These are phyloP conservation scores for Parachlorella kessleri DNA, from an alignment of 139 green algal genomes.

Conservation along the genomic window DNA sequence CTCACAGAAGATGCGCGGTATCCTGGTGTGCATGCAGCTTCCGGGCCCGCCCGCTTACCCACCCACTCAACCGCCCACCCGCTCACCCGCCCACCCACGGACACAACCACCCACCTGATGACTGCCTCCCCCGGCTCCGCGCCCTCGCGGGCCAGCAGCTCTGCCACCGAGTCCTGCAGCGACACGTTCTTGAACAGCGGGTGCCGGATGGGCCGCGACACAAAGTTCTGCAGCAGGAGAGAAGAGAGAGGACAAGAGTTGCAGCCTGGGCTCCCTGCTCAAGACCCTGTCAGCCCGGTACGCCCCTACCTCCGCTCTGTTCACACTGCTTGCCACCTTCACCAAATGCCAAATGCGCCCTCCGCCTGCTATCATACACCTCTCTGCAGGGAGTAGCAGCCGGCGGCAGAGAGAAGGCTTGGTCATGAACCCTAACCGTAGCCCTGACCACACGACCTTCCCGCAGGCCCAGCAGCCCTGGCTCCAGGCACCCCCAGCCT, in stretches of 20 bases:
- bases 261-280: not conserved
- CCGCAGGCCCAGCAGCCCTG: not conserved
- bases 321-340: too few relatives aligned
- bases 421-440: too few relatives aligned
- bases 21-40: too few relatives aligned
- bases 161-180: conserved; percentile 43
- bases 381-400: too few relatives aligned
- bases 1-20: too few relatives aligned
- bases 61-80: too few relatives aligned
- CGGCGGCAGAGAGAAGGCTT: too few relatives aligned
- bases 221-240: conserved; percentile 9
- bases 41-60: too few relatives aligned
- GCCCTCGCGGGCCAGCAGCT: conserved; percentile 10
- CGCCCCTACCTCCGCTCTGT: not conserved
- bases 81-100: conserved; percentile 4
- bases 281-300: not conserved
- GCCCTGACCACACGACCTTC: not conserved
- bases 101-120: not conserved
- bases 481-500: too few relatives aligned
- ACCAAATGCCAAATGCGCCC: too few relatives aligned
- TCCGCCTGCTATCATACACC: too few relatives aligned
- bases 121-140: conserved; percentile 3
- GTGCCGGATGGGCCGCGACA: conserved; percentile 66
- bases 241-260: not conserved
- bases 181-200: conserved; percentile 74